Percentiles rank a stretch among this genome's conserved stretches.
Conservation (phyloP, 129 eudicot genomes). For the Lactuca saligna region DNA sequence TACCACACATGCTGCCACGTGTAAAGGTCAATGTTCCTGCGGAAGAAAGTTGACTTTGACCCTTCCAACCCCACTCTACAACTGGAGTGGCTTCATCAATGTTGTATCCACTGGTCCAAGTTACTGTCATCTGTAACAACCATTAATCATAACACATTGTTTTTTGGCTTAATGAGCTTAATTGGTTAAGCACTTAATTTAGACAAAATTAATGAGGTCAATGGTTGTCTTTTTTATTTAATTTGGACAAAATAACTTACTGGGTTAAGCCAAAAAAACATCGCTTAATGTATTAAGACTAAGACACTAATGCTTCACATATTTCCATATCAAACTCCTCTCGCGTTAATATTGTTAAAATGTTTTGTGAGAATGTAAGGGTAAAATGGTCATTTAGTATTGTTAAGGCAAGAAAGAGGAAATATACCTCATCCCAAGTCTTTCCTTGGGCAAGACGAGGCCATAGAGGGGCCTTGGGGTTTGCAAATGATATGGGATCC, state of each 20-base stretch:
- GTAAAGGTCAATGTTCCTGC: constrained; percentile 54
- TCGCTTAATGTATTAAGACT: too few relatives aligned
- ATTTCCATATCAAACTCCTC: too few relatives aligned
- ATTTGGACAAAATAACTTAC: too few relatives aligned
- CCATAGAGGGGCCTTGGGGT: background rate
- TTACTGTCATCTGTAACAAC: constrained; percentile 63
- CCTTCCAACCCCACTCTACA: constrained; percentile 59
- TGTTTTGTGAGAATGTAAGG: too few relatives aligned
- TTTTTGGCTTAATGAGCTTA: background rate
- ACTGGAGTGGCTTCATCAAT: constrained; percentile 67
- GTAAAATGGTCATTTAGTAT: too few relatives aligned
- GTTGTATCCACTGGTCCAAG: constrained; percentile 83
- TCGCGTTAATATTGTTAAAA: too few relatives aligned
- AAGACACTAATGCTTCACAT: too few relatives aligned
- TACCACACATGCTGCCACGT: constrained; percentile 62
- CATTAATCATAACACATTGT: background rate
- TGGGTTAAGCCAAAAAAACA: too few relatives aligned
- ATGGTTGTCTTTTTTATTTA: too few relatives aligned
- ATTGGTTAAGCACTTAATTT: background rate
- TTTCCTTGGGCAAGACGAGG: background rate
- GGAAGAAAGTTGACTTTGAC: constrained; percentile 39
- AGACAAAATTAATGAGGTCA: too few relatives aligned
- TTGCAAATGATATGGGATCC: background rate
- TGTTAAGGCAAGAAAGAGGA: background rate
- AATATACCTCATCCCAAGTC: background rate